Evolutionary conservation across 2,329 filamentous ascomycete genomes (phyloP), one percentile per base, ranked within the genome.

Genomic region (Fusarium beomiforme): DNA sequence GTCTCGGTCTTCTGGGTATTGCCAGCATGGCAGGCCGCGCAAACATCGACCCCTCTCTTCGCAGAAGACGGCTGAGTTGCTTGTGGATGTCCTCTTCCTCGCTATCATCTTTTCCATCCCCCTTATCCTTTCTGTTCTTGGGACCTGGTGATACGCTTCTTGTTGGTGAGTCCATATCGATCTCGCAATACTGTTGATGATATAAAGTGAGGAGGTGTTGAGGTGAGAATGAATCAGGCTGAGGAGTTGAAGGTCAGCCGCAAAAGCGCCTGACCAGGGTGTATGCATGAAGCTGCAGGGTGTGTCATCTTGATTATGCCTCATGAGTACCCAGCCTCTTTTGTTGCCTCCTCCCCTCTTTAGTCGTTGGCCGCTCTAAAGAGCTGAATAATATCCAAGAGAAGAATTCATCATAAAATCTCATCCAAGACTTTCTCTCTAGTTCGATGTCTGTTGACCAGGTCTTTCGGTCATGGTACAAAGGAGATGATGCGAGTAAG

Each of bases 341-440:
- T 3, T 9, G 36, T 34, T 31, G 29, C 5, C 33, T 14, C 19
- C 34, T 39, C 23, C n/a, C 9, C 16, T 7, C 7, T 1, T 44
- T 17, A 2, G 17, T 2, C 1, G 13, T 7, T 24, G 9, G 31
- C 17, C 17, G 12, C 10, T 4, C 2, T 23, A 8, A n/a, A 19
- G 24, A n/a, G n/a, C n/a, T n/a, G 19, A 31, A 43, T 21, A 21
- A 0, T 17, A 1, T 19, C 9, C 9, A 1, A 21, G 23, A 26
- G 33, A 2, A 9, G 4, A 5, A 7, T 19, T 3, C 1, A 2
- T 2, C 4, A 16, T 14, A 4, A 5, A 6, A 1, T 8, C 1
- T 5, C 5, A 16, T 49, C 2, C 11, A 19, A 57, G n/a, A n/a
- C n/a, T n/a, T 13, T 8, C 17, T 24, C 0, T 21, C 13, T 21